Percentiles rank a stretch among this genome's conserved stretches.
These are phyloP conservation scores for Wallacemonas sp. DNA, from an alignment of 208 protist genomes.

Conservation along the genomic window DNA sequence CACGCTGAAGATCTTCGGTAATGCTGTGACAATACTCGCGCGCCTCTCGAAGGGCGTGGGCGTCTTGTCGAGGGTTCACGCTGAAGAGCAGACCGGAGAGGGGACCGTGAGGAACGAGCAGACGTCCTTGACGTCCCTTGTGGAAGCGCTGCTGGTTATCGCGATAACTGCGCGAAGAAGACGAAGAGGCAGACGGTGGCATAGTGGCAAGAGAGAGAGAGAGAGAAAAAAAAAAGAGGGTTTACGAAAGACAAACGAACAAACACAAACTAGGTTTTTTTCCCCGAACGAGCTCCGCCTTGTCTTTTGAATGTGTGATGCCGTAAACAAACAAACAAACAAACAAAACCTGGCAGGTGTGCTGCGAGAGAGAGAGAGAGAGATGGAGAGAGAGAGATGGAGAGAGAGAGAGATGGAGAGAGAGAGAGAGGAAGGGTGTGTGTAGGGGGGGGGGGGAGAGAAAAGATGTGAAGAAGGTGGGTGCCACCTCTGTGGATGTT, in stretches of 20 bases:
- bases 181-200: neutral
- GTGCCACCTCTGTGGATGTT: too few species aligned
- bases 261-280: slow-evolving; percentile 19
- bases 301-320: neutral
- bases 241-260: neutral
- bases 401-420: slow-evolving; percentile 7
- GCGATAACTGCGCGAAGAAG: slow-evolving; percentile 32
- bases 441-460: neutral
- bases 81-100: slow-evolving; percentile 71
- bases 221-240: neutral
- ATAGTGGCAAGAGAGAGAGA: neutral
- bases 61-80: slow-evolving; percentile 67
- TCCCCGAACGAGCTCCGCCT: neutral
- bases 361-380: neutral
- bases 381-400: slow-evolving; percentile 8
- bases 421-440: neutral
- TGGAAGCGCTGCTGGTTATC: slow-evolving; percentile 70
- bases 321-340: neutral
- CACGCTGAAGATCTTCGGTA: slow-evolving; percentile 48
- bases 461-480: too few species aligned
- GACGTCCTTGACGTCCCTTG: slow-evolving; percentile 48
- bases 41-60: slow-evolving; percentile 65
- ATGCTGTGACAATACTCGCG: slow-evolving; percentile 67
- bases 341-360: neutral
- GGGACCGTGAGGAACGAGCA: slow-evolving; percentile 65